These are phyloP conservation scores for Bipolaris zeicola DNA, from an alignment of 2,329 filamentous ascomycete species.

Conservation along the genomic window DNA sequence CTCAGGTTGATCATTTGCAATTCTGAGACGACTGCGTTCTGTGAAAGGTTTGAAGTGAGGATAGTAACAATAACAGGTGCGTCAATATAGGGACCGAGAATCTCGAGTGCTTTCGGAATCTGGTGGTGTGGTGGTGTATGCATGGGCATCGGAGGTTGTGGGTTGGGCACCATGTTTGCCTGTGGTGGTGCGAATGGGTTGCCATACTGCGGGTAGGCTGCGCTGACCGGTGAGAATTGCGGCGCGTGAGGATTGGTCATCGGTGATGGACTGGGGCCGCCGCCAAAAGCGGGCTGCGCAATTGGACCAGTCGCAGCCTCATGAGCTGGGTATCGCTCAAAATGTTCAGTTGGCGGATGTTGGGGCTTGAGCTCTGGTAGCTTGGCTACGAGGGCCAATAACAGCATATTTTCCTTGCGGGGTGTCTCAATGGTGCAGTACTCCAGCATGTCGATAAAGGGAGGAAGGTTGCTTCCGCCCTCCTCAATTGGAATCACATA, in stretches of 20 bases:
- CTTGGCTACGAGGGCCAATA: conserved; percentile 81
- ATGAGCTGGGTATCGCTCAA: conserved; percentile 29
- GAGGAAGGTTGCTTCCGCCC: conserved; percentile 71
- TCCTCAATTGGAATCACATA: conserved; percentile 87
- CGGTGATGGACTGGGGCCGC: conserved; percentile 36
- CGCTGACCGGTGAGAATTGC: conserved; percentile 40
- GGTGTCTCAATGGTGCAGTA: conserved; percentile 78
- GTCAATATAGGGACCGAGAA: conserved; percentile 52
- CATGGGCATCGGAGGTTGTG: conserved; percentile 18
- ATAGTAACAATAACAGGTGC: conserved; percentile 51
- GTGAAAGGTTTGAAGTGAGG: conserved; percentile 34
- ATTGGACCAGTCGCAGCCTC: conserved; percentile 20
- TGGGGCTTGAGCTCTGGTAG: conserved; percentile 44
- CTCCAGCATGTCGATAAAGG: conserved; percentile 87
- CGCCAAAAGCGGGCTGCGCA: conserved; percentile 24
- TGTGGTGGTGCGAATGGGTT: conserved; percentile 27
- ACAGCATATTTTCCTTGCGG: conserved; percentile 74
- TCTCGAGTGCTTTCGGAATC: conserved; percentile 48
- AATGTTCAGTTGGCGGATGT: conserved; percentile 31
- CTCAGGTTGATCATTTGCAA: conserved; percentile 76
- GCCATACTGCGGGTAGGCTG: conserved; percentile 35
- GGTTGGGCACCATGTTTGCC: conserved; percentile 9
- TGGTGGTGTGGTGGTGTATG: conserved; percentile 31
- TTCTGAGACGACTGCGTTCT: conserved; percentile 44
- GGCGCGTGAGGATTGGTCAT: conserved; percentile 43